These are phyloP conservation scores for Gastrolobium villosum DNA, from an alignment of 306 rosid species.

Conservation along the genomic window DNA sequence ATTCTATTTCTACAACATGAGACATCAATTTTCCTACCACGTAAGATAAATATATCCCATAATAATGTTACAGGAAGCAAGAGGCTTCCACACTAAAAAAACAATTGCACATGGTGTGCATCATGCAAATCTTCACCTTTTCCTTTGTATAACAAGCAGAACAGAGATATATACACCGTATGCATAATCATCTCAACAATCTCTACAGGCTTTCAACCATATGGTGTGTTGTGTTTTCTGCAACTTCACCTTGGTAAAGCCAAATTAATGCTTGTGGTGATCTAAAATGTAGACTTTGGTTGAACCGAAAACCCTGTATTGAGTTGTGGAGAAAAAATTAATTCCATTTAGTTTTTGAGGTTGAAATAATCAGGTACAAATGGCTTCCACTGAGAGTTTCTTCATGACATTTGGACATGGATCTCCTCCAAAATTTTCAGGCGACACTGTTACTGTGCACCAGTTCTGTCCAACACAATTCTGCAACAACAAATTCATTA, in stretches of 20 bases:
- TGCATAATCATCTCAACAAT: slow-evolving; percentile 61
- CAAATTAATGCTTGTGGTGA: slow-evolving; percentile 60
- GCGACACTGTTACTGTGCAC: slow-evolving; percentile 80
- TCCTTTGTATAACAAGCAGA: slow-evolving; percentile 44
- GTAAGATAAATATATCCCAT: too few relatives aligned
- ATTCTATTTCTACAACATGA: too few relatives aligned
- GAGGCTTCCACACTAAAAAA: slow-evolving; percentile 58
- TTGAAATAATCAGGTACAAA: slow-evolving; percentile 72
- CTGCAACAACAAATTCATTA: slow-evolving; percentile 60
- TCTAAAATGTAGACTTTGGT: slow-evolving; percentile 50
- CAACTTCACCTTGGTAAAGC: slow-evolving; percentile 92
- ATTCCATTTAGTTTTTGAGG: slow-evolving; percentile 42
- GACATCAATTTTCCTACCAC: too few relatives aligned
- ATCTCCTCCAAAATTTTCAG: slow-evolving; percentile 94
- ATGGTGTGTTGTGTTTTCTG: slow-evolving; percentile 84
- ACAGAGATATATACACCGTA: slow-evolving; percentile 57
- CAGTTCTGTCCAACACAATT: slow-evolving; percentile 84
- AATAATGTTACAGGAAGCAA: slow-evolving; percentile 63
- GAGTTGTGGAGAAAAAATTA: slow-evolving; percentile 40
- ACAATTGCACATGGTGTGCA: slow-evolving; percentile 79
- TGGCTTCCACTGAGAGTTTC: slow-evolving; percentile 92
- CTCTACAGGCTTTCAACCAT: slow-evolving; percentile 62
- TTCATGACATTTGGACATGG: slow-evolving; percentile 96
- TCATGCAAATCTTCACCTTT: slow-evolving; percentile 47
- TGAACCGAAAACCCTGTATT: slow-evolving; percentile 44